Evolutionary conservation across 106 monocot genomes (phyloP), one percentile per base, ranked within the genome.

Genomic region (Gastrodia elata): DNA sequence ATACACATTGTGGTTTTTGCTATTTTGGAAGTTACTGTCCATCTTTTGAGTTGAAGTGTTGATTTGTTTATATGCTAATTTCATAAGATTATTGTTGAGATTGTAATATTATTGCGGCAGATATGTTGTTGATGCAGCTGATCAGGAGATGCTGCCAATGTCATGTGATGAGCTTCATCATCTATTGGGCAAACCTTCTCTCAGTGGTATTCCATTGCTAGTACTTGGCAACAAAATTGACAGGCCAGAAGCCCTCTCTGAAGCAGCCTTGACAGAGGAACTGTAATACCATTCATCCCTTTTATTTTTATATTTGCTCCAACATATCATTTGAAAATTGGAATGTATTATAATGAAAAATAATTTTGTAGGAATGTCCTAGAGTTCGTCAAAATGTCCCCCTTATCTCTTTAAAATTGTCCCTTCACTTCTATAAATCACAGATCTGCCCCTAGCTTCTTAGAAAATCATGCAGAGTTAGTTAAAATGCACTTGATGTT

Each of bases 191-290:
- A 97, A 92, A 67, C 86, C 90, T 35, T 97, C 96, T 35, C 78
- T 97, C n/a, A 73, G 41, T 76, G 92, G 96, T 16, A 97, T 97
- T 77, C 96, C 96, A 36, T 76, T 97, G 68, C 81, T 97, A 48
- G 81, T 97, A 42, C 87, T 97, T 39, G 96, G 96, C 30, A 97
- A 97, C 75, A 97, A 97, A 80, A 86, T 86, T 48, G 96, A 97
- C 74, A 97, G 88, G 68, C 79, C 84, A 37, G 96, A 86, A 77
- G 77, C 90, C 72, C 70, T 97, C 33, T 71, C 86, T 1, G 92
- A 97, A 73, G 78, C 83, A 28, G 81, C 2, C 22, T 72, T 97
- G 38, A 83, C 74, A 2, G 86, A 97, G 13, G 79, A 77, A 76
- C 92, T 97, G 96, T 97, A 83, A 86, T 75, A n/a, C n/a, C 68